Conservation (phyloP, 768 basidiomycete species). For the Naganishia vaughanmartiniae region DNA sequence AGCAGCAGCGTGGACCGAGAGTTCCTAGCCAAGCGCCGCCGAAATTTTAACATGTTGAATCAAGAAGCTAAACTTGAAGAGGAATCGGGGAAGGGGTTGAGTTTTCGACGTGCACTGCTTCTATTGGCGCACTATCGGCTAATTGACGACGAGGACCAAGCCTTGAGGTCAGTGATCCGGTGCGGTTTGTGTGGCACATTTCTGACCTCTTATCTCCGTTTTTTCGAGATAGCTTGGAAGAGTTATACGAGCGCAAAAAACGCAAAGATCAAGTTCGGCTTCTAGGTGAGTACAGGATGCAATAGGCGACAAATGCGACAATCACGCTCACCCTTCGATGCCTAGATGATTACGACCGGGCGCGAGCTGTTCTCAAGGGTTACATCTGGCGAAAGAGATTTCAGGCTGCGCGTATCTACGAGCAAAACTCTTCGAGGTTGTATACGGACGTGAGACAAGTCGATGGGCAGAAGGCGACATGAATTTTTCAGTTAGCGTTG, state of each 20-base stretch:
- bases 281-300: not conserved
- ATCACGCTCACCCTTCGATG: not conserved
- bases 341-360: conserved; percentile 13
- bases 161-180: conserved; percentile 67
- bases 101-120: conserved; percentile 83
- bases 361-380: not conserved
- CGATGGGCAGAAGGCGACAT: too few species aligned
- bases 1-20: conserved; percentile 64
- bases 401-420: not conserved
- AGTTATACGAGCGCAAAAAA: not conserved
- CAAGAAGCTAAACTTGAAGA: conserved; percentile 80
- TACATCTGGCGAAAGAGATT: conserved; percentile 7
- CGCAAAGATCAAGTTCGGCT: conserved; percentile 8
- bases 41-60: conserved; percentile 71
- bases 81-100: conserved; percentile 73
- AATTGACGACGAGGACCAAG: conserved; percentile 84
- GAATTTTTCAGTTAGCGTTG: too few species aligned
- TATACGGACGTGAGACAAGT: too few species aligned
- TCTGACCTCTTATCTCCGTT: not conserved
- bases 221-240: conserved; percentile 3
- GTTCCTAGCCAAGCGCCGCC: conserved; percentile 65
- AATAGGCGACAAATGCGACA: not conserved
- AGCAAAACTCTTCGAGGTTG: not conserved
- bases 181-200: not conserved
- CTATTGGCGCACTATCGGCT: conserved; percentile 87